Evolutionary conservation across 1,284 basidiomycete genomes (phyloP), one percentile per base, ranked within the genome.

Genomic region (Mrakiaceae sp.): DNA sequence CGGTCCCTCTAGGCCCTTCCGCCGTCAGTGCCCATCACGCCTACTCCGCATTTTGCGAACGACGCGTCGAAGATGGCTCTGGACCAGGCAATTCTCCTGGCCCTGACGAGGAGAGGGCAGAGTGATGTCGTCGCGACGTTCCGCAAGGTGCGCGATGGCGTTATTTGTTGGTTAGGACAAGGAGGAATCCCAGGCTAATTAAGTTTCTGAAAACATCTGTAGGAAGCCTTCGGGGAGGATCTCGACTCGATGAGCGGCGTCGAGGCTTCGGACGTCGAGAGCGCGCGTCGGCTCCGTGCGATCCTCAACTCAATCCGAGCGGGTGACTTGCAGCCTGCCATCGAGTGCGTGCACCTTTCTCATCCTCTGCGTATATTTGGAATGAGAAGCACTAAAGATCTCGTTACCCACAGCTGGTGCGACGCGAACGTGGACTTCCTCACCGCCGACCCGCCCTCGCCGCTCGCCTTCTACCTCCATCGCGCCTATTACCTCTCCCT

Each of bases 401-500:
- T 93, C 72, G 80, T 81, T 50, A 65, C 71, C 1, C 91, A 88
- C 73, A 80, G 94, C 5, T 27, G 27, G 27, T 27, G 27, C 27
- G 27, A 27, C 2, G 27, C 27, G 27, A 27, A 27, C 27, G 27
- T 27, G 27, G 27, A 27, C 27, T 27, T 78, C 79, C 48, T 76
- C 80, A 1, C 84, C 87, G 11, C 82, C 82, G 16, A 44, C 0
- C 74, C 76, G 58, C 72, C 75, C 4, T 93, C 90, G 0, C 81
- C 87, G 0, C 80, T 96, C 8, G 87, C 90, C 68, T 96, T 93
- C 74, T 79, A 87, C 72, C 82, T 95, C 16, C 90, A 95, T 72
- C 87, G 90, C 42, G 89, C 88, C 11, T 84, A 89, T 71, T 93
- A 88, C 74, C 82, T 93, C 60, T 83, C 83, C 5, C 78, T 91